Evolutionary conservation across 768 basidiomycete species (phyloP), one percentile per base, ranked within the genome.

Genomic region (Russula lepida): DNA sequence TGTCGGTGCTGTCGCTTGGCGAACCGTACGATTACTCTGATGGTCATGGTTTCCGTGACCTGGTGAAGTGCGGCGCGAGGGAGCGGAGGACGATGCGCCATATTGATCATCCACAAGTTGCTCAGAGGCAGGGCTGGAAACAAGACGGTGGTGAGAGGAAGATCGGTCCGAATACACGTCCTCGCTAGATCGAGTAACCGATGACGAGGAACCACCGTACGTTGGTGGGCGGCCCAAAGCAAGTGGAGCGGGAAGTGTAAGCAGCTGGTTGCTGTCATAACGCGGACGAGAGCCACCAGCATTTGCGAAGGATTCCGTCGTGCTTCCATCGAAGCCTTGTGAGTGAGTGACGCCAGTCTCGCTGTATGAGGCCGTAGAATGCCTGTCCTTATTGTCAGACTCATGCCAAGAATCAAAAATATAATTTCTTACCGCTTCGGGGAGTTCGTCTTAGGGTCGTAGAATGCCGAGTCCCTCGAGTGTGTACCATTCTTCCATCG

Each of bases 401-500:
- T 19, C 21, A 25, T 6, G 7, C 4, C 13, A 28, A 2, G 30
- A 50, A 46, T 49, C 1, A 11, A 7, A 63, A 73, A 74, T 21
- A 76, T 71, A 50, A 68, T 65, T 64, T 75, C 83, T 62, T 70
- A 89, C 89, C 82, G 77, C 71, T 71, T 86, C 57, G 80, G 78
- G 4, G 80, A 78, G 37, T 67, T 70, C 1, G 71, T 68, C 33
- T 74, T 69, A 30, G 72, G 71, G 60, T 89, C 87, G 69, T 84
- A 81, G 68, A 80, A 83, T 6, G 82, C 80, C 25, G 84, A 86
- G 69, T 95, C 92, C 63, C 89, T 81, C 5, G 92, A 94, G 65
- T 87, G 84, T 23, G 82, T 82, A 7, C 92, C 94, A 69, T 73
- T 87, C 84, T 86, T 93, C 92, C 92, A 98, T 63, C 94, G 80